Base-by-base conservation (phyloP, 805 yeast genomes). In the Kuraishia floccosa region DNA sequence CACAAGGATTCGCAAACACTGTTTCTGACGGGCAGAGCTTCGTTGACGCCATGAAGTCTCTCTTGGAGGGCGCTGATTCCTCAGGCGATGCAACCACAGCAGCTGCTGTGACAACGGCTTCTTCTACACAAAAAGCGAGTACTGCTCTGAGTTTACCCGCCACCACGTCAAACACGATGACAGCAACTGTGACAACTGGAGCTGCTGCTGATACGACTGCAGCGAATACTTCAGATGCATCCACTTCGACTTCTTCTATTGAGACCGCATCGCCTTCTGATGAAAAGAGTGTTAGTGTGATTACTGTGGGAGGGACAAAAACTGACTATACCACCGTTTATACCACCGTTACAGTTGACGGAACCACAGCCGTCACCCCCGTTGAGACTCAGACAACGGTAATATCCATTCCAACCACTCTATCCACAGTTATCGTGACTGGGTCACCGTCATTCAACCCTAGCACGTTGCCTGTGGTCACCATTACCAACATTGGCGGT, bases 1-100 rank as follows among this genome's bases (percentile, higher is more conserved):
- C 78, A 7, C 72, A 72, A 39, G 70, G 70, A 13, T 65, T 67
- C 43, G 52, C 61, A 36, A 64, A 70, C 39, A 59, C 64, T 32
- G 44, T 49, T 29, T 59, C 61, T 23, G 59, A 60, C 35, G 77
- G 64, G 37, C 65, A 33, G 27, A 43, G 40, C 32, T 50, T 39
- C 31, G 54, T 37, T 17, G 49, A 42, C 19, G 48, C 50, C 4
- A 39, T 48, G 49, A 49, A 49, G 37, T 33, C 39, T 23, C 24
- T 46, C 5, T 34, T 49, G 36, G 7, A 33, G 16, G 14, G 36
- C n/a, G 18, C 38, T 22, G 15, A 35, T n/a, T 23, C 31, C 11
- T n/a, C 30, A 15, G 12, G 37, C 19, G 10, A 30, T 6, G 9
- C 37, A 6, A 4, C 42, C 21, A 22, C 38, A 13, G 6, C 32